Percentiles rank a stretch among this genome's conserved stretches.
Evolutionary conservation across 108 stramenopile species (phyloP).

Genomic region (Cyclostephanos invisitatus): DNA sequence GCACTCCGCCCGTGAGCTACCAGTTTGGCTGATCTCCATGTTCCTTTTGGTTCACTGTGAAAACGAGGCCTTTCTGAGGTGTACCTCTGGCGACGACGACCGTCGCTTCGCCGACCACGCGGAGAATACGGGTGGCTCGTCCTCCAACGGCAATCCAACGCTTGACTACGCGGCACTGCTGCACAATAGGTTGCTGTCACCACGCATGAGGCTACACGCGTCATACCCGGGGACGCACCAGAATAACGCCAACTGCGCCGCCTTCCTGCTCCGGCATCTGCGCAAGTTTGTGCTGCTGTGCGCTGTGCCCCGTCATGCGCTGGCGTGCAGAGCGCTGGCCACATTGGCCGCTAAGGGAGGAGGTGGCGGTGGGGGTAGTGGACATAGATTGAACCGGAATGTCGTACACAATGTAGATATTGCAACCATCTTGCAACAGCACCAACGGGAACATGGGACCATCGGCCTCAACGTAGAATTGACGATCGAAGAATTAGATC

Average conservation of each 20-base stretch:
- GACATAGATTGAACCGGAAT: conserved; percentile 5
- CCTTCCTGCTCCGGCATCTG: conserved; percentile 76
- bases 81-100: conserved; percentile 74
- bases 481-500: conserved; percentile 81
- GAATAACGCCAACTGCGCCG: conserved; percentile 76
- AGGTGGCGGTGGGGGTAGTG: conserved; percentile 7
- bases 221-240: conserved; percentile 56
- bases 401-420: conserved; percentile 15
- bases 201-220: conserved; percentile 67
- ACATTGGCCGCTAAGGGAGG: conserved; percentile 53
- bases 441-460: conserved; percentile 78
- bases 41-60: conserved; percentile 86
- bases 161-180: conserved; percentile 67
- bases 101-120: conserved; percentile 63
- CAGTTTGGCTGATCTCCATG: conserved; percentile 83
- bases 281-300: conserved; percentile 72
- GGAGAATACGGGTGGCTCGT: conserved; percentile 18
- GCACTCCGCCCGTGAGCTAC: conserved; percentile 79
- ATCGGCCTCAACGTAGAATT: conserved; percentile 70
- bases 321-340: conserved; percentile 72
- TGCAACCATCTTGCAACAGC: conserved; percentile 51
- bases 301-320: conserved; percentile 73
- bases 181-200: conserved; percentile 31
- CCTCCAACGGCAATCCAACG: conserved; percentile 11
- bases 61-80: conserved; percentile 69